Base-by-base conservation (phyloP, 2,329 filamentous ascomycete species). In the Pseudogymnoascus sp. region DNA sequence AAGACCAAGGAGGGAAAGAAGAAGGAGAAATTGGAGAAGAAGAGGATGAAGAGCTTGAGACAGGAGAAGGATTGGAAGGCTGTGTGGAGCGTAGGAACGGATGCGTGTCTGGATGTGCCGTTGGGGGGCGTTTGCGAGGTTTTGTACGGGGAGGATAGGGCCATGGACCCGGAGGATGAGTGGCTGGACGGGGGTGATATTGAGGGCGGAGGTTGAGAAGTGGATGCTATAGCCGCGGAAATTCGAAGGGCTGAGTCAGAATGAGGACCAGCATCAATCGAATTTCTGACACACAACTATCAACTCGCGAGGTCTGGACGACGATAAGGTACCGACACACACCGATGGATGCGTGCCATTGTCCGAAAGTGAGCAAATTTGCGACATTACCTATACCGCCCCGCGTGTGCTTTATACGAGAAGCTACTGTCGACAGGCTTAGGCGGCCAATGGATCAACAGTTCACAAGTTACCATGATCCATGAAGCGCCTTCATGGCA, bases 61-160 rank as follows among this genome's bases (percentile, higher is more conserved):
- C 71, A 75, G 64, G 73, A 77, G 57, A 69, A 74, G 66, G 82
- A 91, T 70, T 97, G 94, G 93, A 86, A 81, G 69, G 82, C 80
- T 62, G 80, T 96, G 15, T 99, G 94, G 94, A 91, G 86, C 69
- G 86, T 90, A 68, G 91, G 94, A 15, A 99, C 94, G 0, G 94
- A 99, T 78, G 94, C 91, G 1, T 94, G 97, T 6, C 89, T 99
- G 89, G 94, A 99, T 76, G 87, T 99, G 57, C 94, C 94, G 6
- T 82, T 97, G 66, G 92, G 91, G 8, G 94, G 93, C 0, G 93
- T 97, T 1, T 97, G 93, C 71, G 92, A 99, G 76, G 86, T 99
- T 35, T 72, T 99, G 20, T 99, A 97, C 74, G 92, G 91, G 0
- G 82, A 83, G 60, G 75, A 76, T 12, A 75, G 77, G 60, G 75